Evolutionary conservation across 1,284 basidiomycete species (phyloP), one percentile per base, ranked within the genome.

Genomic region (Cystobasidium slooffiae): DNA sequence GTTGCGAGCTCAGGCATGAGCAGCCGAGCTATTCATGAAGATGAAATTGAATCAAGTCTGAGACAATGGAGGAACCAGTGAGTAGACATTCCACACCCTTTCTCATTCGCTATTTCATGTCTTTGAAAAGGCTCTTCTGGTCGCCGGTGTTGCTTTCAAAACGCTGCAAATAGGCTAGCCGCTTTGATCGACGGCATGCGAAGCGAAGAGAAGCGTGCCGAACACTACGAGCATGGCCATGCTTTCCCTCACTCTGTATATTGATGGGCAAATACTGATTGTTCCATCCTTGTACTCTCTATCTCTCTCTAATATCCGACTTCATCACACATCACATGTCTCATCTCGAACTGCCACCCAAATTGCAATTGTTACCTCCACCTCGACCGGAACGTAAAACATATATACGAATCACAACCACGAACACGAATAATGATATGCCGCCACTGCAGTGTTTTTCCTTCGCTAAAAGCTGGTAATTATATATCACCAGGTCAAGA

Each of bases 31-130:
- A 44, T 56, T n/a, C 66, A 68, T 18, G 53, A 56, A 39, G 70
- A 73, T 37, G 70, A 73, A 49, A 73, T 73, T 65, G 70, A 73
- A 62, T 49, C 70, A 4, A 56, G 51, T 6, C 24, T 73, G 6
- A 43, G 63, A 47, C 70, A 73, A 44, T 73, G 70, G 70, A 65
- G 70, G 47, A 65, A 73, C 43, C 70, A 73, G 70, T 73, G 62
- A 37, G 70, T 66, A 20, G 52, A 9, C 10, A 4, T 55, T 55
- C 22, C 22, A 20, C 24, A 12, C 16, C 22, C 14, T 55, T 55
- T 1, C 10, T 12, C n/a, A 31, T 20, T 55, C 53, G n/a, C 16
- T n/a, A 49, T 6, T 49, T 49, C 46, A 3, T 56, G 53, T 20
- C 9, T 9, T 37, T 9, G 53, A 20, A 12, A 8, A 7, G 20